Evolutionary conservation across 495 filamentous ascomycete genomes (phyloP).

Genomic region (Viridothelium virens): DNA sequence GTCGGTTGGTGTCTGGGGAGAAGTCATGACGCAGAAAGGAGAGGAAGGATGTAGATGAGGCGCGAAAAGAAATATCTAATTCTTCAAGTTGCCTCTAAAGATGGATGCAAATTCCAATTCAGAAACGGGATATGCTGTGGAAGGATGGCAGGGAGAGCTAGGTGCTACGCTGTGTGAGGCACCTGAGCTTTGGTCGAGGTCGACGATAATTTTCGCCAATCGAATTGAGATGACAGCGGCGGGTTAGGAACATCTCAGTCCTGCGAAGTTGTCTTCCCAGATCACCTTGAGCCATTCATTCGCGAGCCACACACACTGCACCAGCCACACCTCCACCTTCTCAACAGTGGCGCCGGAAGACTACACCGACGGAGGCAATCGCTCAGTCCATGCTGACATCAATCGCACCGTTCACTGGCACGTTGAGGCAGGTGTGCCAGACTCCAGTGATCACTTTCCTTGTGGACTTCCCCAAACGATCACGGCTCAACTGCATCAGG

Average conservation of each 20-base stretch:
- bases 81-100: background rate
- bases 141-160: background rate
- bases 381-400: too few relatives aligned
- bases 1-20: background rate
- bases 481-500: too few relatives aligned
- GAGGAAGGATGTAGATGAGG: background rate
- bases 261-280: background rate
- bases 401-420: too few relatives aligned
- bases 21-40: background rate
- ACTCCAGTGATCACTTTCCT: too few relatives aligned
- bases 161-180: background rate
- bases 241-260: background rate
- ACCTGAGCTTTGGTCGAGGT: background rate
- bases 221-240: background rate
- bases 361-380: too few relatives aligned
- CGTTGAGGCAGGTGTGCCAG: too few relatives aligned
- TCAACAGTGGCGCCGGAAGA: too few relatives aligned
- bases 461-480: too few relatives aligned
- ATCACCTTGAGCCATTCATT: background rate
- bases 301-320: too few relatives aligned
- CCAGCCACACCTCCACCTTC: too few relatives aligned
- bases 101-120: background rate
- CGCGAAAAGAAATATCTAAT: background rate
- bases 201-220: conserved; percentile 5
- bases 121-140: background rate